Base-by-base conservation (phyloP, 208 protist genomes). In the Acanthamoeba lenticulata region DNA sequence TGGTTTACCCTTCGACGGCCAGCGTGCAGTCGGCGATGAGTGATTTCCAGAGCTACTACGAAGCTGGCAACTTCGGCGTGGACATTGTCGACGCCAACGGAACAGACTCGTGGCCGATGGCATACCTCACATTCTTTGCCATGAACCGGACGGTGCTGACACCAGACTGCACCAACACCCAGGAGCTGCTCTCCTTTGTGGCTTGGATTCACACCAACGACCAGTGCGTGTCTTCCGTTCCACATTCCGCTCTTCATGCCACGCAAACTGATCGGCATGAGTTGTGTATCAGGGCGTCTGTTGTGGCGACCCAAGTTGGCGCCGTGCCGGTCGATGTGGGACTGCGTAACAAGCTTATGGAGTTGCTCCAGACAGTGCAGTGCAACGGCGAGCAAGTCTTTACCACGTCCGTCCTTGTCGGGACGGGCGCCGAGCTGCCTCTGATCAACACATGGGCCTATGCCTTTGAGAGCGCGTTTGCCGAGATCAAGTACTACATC, bases 371-470 rank as follows among this genome's bases (percentile, higher is more conserved):
- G 13, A 69, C 6, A 11, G 60, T 69, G 60, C 29, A 69, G 27
- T 69, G 60, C 60, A 69, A 69, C 60, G 60, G 60, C 4, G 60
- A 7, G 27, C 13, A 27, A 9, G 60, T 21, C 19, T 69, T 69
- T n/a, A 57, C 38, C 1, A 40, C 1, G 1, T 40, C 77, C 1
- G 2, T 86, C 7, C 44, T 86, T 17, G 77, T 86, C 13, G 40
- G 44, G 42, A 27, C n/a, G 0, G 77, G 77, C 1, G 77, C 77
- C n/a, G 0, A 86, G 77, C 32, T 86, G n/a, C 11, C 32, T 0
- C 77, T 86, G 7, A 38, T 86, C 27, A 29, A 86, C 45, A 57
- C 77, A 21, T 86, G 77, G 77, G 77, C 77, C 77, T 86, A 44
- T 38, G 4, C 44, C 7, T 47, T 38, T 24, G 77, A 34, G 11